Evolutionary conservation across 2,329 filamentous ascomycete genomes (phyloP), one percentile per base, ranked within the genome.

Genomic region (Tolypocladium guangdongense): DNA sequence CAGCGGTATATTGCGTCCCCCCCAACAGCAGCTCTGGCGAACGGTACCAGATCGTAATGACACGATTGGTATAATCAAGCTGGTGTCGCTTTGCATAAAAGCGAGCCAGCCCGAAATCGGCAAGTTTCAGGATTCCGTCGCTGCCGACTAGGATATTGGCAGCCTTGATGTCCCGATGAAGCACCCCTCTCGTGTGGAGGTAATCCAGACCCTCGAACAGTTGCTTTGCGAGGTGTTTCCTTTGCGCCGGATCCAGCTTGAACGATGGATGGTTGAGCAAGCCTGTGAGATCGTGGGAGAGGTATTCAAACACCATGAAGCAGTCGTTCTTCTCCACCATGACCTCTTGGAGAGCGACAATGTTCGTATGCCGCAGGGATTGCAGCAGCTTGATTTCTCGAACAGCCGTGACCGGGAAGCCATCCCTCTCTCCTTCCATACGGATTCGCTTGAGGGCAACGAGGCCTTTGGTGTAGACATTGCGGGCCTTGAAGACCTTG

Each of bases 271-370:
- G 93, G 63, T 97, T 97, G 56, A 99, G 81, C 35, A 99, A 76
- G 16, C 93, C 93, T 3, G 93, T 99, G 56, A 99, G 75, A 68
- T 99, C 93, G 67, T 99, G 93, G 1, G 93, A 92, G 35, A 97
- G 78, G 66, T 99, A 99, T 68, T 99, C 93, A 59, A 99, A 99
- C 3, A 99, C 93, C 93, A 99, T 99, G 71, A 95, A 99, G 68
- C 93, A 99, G 70, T 97, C 91, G 61, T 97, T 97, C 66, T 87
- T 88, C 71, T 99, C 93, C 2, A 99, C 93, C 93, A 99, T 99
- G 59, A 95, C 89, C 71, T 96, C 90, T 59, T 88, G 83, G 20
- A 96, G 74, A 41, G 84, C 83, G 54, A 96, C 89, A 50, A 96
- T 84, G 63, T 95, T 95, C 55, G 78, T 73, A 63, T 95, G 89